These are phyloP conservation scores for Chrysosporium queenslandicum DNA, from an alignment of 2,329 filamentous ascomycete species.

Conservation along the genomic window DNA sequence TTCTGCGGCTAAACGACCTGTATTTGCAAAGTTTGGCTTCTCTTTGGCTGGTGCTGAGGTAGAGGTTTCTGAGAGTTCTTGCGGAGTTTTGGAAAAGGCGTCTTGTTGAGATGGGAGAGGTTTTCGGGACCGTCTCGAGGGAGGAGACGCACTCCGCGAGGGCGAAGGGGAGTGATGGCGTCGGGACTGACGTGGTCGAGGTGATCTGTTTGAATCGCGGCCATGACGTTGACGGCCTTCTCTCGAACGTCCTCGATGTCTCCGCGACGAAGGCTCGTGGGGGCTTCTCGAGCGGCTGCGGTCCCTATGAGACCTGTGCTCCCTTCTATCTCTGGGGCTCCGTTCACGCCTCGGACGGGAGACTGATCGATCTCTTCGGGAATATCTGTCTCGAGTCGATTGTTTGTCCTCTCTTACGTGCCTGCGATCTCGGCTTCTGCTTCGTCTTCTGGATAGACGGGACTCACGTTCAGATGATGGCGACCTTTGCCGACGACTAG, in stretches of 20 bases:
- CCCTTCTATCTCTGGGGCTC: conserved; percentile 5
- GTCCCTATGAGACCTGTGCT: conserved; percentile 8
- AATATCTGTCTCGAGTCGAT: background rate
- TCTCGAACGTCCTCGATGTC: conserved; percentile 9
- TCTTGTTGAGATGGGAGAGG: conserved; percentile 41
- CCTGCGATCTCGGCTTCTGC: conserved; percentile 8
- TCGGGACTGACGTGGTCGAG: background rate
- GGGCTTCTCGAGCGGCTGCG: conserved; percentile 14
- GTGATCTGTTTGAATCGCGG: conserved; percentile 5
- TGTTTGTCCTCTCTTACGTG: conserved; percentile 1
- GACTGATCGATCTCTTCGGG: conserved; percentile 1
- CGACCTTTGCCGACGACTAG: conserved; percentile 19
- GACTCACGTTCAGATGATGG: conserved; percentile 18
- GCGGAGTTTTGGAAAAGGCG: conserved; percentile 31
- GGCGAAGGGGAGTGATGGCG: conserved; percentile 24
- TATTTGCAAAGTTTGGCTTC: conserved; percentile 74
- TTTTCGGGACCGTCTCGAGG: conserved; percentile 27
- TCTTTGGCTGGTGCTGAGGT: conserved; percentile 41
- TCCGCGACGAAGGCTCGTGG: conserved; percentile 4
- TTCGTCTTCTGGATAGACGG: background rate
- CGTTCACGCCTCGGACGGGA: background rate
- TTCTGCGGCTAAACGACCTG: conserved; percentile 74
- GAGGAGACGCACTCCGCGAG: conserved; percentile 22
- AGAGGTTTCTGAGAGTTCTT: conserved; percentile 21
- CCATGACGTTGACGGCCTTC: conserved; percentile 22